phyloP scores from a whole-genome alignment of 2,329 filamentous ascomycete species.

The Pyrenophora seminiperda region DNA sequence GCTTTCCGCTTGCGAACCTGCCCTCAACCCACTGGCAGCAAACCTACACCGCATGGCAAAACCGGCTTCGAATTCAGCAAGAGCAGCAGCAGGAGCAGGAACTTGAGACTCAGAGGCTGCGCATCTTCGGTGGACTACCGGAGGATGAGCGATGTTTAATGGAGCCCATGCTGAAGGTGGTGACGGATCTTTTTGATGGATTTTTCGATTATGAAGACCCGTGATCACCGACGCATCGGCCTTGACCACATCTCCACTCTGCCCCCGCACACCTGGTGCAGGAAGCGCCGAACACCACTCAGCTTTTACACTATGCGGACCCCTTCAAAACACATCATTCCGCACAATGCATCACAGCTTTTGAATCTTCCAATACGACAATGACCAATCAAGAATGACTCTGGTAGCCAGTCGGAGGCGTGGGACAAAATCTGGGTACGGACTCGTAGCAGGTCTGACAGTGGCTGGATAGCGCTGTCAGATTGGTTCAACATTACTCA shows the following conservation, averaged over 20 bases:
- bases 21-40: constrained; percentile 44
- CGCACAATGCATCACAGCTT: constrained; percentile 21
- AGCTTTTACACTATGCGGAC: no score
- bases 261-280: not conserved
- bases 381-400: constrained; percentile 30
- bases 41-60: constrained; percentile 47
- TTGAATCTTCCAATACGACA: not conserved
- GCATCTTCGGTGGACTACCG: constrained; percentile 52
- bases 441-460: constrained; percentile 47
- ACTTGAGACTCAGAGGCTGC: constrained; percentile 45
- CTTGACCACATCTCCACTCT: constrained; percentile 14
- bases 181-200: constrained; percentile 53
- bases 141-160: constrained; percentile 51
- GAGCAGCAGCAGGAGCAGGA: constrained; percentile 37
- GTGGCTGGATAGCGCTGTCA: constrained; percentile 20
- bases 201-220: constrained; percentile 53
- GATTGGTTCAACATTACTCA: constrained; percentile 47
- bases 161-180: constrained; percentile 55
- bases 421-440: constrained; percentile 45
- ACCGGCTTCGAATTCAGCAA: constrained; percentile 36
- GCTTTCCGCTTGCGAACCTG: constrained; percentile 23
- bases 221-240: constrained; percentile 23
- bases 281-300: not conserved
- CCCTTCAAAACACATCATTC: not conserved
- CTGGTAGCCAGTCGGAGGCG: constrained; percentile 42